These are phyloP conservation scores for Lichtheimia ornata DNA, from an alignment of 371 early-diverging fungal genomes.

Conservation along the genomic window DNA sequence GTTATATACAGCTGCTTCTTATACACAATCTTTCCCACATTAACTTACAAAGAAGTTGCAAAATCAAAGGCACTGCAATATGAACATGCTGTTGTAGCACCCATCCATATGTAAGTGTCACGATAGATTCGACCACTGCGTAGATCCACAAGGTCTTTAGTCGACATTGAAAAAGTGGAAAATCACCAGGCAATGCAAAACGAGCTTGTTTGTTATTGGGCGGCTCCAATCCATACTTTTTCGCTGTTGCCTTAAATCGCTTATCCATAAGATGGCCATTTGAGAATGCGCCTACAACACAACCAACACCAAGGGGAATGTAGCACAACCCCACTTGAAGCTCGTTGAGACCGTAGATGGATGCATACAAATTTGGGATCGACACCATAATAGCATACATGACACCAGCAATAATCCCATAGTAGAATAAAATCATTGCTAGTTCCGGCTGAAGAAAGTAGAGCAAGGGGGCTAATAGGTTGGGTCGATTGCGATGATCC, in stretches of 20 bases:
- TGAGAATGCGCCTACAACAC: slow-evolving; percentile 11
- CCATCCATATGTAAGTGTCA: slow-evolving; percentile 24
- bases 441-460: slow-evolving; percentile 20
- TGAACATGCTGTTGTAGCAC: slow-evolving; percentile 4
- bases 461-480: slow-evolving; percentile 14
- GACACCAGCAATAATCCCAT: slow-evolving; percentile 9
- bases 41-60: slow-evolving; percentile 21
- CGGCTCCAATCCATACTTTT: slow-evolving; percentile 4
- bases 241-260: slow-evolving; percentile 7
- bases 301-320: slow-evolving; percentile 13
- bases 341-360: slow-evolving; percentile 14
- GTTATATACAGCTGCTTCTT: neutral
- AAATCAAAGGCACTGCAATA: slow-evolving; percentile 16
- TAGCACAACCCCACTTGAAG: slow-evolving; percentile 23
- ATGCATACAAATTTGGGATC: slow-evolving; percentile 13
- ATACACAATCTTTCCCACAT: neutral
- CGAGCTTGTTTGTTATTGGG: neutral
- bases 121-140: slow-evolving; percentile 4
- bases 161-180: slow-evolving; percentile 21
- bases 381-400: slow-evolving; percentile 16
- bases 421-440: slow-evolving; percentile 9
- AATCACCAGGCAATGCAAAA: slow-evolving; percentile 10
- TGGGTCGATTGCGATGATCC: slow-evolving; percentile 13
- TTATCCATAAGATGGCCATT: slow-evolving; percentile 14
- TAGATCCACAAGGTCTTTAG: slow-evolving; percentile 14